phyloP scores from a whole-genome alignment of 108 stramenopile species.

The Cyclostephanos tholiformis region DNA sequence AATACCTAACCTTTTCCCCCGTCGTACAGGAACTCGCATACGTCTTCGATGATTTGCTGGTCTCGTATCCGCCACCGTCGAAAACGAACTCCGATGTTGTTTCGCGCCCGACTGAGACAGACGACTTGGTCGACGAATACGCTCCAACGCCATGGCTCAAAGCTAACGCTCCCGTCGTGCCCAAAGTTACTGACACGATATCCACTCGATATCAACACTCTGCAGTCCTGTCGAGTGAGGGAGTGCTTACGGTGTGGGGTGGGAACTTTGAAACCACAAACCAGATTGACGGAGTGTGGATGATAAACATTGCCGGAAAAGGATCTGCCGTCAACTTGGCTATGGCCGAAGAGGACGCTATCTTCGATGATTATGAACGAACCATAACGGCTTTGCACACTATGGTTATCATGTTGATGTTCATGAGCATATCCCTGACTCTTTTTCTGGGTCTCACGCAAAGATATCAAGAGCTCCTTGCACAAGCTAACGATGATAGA shows the following conservation, averaged over 20 bases:
- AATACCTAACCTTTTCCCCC: neutral
- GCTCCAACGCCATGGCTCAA: conserved; percentile 28
- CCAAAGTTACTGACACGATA: conserved; percentile 16
- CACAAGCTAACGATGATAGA: conserved; percentile 45
- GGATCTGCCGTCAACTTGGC: conserved; percentile 30
- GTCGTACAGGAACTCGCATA: conserved; percentile 41
- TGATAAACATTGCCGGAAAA: conserved; percentile 50
- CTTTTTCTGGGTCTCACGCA: conserved; percentile 47
- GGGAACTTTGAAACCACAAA: conserved; percentile 46
- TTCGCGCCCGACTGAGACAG: too few relatives aligned
- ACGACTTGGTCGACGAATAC: conserved; percentile 1
- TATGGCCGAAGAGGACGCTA: conserved; percentile 36
- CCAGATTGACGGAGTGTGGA: conserved; percentile 50
- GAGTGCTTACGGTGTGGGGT: conserved; percentile 52
- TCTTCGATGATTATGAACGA: conserved; percentile 45
- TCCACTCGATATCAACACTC: conserved; percentile 45
- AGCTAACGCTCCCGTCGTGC: too few relatives aligned
- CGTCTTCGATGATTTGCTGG: conserved; percentile 55
- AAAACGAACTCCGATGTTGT: neutral
- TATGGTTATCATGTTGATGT: conserved; percentile 56
- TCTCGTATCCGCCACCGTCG: conserved; percentile 35
- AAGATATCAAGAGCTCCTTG: conserved; percentile 44
- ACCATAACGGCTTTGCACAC: conserved; percentile 49
- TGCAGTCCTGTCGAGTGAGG: conserved; percentile 44
- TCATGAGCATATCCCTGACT: conserved; percentile 54